These are phyloP conservation scores for Fraxinus velutina DNA, from an alignment of 305 asterid species.

Conservation along the genomic window DNA sequence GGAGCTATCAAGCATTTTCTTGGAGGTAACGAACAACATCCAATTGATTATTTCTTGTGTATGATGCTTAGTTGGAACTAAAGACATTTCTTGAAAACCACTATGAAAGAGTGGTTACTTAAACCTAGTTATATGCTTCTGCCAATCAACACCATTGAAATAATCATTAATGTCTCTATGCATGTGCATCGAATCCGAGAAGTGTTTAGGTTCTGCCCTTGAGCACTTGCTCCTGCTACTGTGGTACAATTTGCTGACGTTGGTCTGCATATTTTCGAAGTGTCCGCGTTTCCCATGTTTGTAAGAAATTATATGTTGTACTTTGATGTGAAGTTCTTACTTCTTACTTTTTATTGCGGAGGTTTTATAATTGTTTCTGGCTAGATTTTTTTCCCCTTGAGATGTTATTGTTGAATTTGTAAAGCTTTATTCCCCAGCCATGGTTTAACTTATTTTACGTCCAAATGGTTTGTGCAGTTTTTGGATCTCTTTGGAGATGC, in stretches of 20 bases:
- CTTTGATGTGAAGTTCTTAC: background rate
- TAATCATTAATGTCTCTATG: background rate
- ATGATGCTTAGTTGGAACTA: background rate
- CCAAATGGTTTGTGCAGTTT: constrained; percentile 53
- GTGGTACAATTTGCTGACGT: background rate
- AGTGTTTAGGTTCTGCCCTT: background rate
- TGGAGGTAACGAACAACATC: constrained; percentile 59
- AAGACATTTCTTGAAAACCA: background rate
- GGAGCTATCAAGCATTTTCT: constrained; percentile 85
- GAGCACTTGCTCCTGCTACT: background rate
- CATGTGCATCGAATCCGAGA: background rate
- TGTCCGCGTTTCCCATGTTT: background rate
- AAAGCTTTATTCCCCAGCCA: background rate
- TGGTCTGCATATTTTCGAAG: background rate
- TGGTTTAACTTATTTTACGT: constrained; percentile 15
- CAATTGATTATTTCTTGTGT: background rate
- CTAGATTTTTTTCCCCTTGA: background rate
- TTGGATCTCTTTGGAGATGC: constrained; percentile 92
- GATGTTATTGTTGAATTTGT: background rate
- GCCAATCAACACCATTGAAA: background rate
- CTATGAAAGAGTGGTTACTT: background rate
- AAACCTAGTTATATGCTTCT: background rate
- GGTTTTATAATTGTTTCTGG: background rate
- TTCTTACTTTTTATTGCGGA: background rate
- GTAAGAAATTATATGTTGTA: background rate